These are phyloP conservation scores for Vitis labrusca DNA, from an alignment of 164 flowering plant species.

Conservation along the genomic window DNA sequence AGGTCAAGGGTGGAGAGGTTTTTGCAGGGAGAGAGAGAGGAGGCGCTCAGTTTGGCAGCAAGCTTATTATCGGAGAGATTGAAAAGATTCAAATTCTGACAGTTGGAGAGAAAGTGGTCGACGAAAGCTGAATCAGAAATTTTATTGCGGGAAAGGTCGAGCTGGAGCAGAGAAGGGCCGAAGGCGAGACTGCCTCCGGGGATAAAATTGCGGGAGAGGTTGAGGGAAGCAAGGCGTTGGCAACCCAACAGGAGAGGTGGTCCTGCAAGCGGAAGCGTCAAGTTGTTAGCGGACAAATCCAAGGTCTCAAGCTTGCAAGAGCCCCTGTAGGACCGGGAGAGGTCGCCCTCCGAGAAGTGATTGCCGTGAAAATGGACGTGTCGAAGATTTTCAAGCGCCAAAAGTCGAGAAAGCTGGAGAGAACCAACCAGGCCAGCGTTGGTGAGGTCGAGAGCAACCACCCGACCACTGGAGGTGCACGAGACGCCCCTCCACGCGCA, in stretches of 20 bases:
- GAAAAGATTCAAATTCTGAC: slow-evolving; percentile 46
- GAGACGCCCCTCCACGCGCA: slow-evolving; percentile 70
- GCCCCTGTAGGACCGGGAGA: slow-evolving; percentile 20
- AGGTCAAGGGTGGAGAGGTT: slow-evolving; percentile 50
- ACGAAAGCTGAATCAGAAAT: slow-evolving; percentile 43
- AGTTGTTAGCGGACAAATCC: slow-evolving; percentile 59
- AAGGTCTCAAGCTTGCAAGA: slow-evolving; percentile 45
- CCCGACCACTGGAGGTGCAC: slow-evolving; percentile 46
- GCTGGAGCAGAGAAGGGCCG: slow-evolving; percentile 45
- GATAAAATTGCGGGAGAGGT: slow-evolving; percentile 55
- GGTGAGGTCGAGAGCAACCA: slow-evolving; percentile 47
- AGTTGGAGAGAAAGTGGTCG: slow-evolving; percentile 29
- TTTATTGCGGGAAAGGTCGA: slow-evolving; percentile 63
- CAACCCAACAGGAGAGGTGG: slow-evolving; percentile 35
- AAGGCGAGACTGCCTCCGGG: slow-evolving; percentile 34
- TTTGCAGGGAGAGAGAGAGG: slow-evolving; percentile 31
- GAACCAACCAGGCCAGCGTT: slow-evolving; percentile 43
- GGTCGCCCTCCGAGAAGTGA: slow-evolving; percentile 49
- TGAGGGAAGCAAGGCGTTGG: slow-evolving; percentile 33
- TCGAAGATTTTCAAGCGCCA: slow-evolving; percentile 38
- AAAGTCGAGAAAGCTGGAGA: slow-evolving; percentile 44
- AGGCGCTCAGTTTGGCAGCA: slow-evolving; percentile 30
- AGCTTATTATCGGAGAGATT: slow-evolving; percentile 61
- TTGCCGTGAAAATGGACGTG: slow-evolving; percentile 44
- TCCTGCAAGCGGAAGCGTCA: slow-evolving; percentile 37